A percentile compares a stretch with the other conserved stretches of the same genome.
These are phyloP conservation scores for Tetragonia tetragonoides DNA, from an alignment of 148 eudicot genomes.

Conservation along the genomic window DNA sequence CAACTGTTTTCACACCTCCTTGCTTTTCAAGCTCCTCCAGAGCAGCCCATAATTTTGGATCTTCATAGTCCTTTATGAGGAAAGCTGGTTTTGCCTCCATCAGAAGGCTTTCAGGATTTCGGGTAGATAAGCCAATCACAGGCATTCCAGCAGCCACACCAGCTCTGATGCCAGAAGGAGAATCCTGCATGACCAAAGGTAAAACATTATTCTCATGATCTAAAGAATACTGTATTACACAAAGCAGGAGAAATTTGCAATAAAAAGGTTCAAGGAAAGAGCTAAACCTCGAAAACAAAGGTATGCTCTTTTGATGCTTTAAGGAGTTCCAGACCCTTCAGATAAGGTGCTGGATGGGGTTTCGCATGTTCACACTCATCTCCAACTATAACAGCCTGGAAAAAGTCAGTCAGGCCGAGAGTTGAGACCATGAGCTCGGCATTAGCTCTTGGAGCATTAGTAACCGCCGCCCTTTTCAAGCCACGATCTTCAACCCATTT, in stretches of 20 bases:
- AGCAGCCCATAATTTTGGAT: constrained; percentile 82
- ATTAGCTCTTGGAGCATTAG: constrained; percentile 81
- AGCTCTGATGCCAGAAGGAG: constrained; percentile 87
- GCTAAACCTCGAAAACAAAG: constrained; percentile 67
- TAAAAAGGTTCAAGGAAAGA: not conserved
- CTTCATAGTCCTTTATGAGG: constrained; percentile 71
- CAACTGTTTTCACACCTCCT: constrained; percentile 27
- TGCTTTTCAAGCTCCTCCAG: constrained; percentile 67
- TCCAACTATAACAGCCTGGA: constrained; percentile 65
- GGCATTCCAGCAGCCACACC: constrained; percentile 99
- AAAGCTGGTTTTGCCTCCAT: constrained; percentile 70
- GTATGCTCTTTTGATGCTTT: constrained; percentile 79
- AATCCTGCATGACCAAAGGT: constrained; percentile 51
- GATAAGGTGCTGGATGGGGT: constrained; percentile 86
- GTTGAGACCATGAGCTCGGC: constrained; percentile 80
- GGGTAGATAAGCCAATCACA: constrained; percentile 68
- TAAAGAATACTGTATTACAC: not conserved
- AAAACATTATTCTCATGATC: not conserved
- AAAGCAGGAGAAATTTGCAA: not conserved
- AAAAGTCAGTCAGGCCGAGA: constrained; percentile 78
- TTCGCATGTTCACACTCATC: constrained; percentile 85
- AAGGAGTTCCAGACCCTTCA: constrained; percentile 66
- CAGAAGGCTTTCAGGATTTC: constrained; percentile 66
- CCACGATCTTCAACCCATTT: constrained; percentile 89
- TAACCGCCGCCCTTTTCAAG: constrained; percentile 89